phyloP scores from a whole-genome alignment of 768 basidiomycete species.

The Candolleomyces aberdarensis region DNA sequence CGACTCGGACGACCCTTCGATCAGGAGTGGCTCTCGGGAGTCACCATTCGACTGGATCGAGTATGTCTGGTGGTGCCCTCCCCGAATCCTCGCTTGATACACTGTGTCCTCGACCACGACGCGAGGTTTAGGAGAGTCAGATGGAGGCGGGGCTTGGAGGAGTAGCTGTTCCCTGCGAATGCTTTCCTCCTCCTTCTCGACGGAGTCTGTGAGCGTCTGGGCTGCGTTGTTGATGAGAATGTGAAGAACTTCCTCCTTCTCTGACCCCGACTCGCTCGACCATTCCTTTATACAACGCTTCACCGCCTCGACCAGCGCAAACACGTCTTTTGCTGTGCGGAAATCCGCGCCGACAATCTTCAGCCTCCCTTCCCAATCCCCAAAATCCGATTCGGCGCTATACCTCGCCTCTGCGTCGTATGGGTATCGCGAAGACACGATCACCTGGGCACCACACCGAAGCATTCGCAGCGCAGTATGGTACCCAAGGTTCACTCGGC shows the following conservation, averaged over 20 bases:
- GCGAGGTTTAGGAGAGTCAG: not conserved
- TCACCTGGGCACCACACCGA: constrained; percentile 27
- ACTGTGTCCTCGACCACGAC: not conserved
- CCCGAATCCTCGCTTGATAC: constrained; percentile 6
- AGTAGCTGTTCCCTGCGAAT: constrained; percentile 21
- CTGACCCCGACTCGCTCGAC: not conserved
- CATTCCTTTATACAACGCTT: constrained; percentile 19
- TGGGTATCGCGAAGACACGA: constrained; percentile 30
- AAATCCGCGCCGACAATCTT: constrained; percentile 32
- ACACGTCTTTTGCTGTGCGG: constrained; percentile 29
- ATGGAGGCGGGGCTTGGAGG: not conserved
- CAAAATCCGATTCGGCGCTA: constrained; percentile 22
- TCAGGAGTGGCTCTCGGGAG: not conserved
- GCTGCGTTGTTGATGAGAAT: constrained; percentile 35
- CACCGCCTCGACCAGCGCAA: constrained; percentile 24
- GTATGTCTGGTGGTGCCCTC: constrained; percentile 3
- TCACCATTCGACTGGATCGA: not conserved
- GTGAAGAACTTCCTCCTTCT: constrained; percentile 19
- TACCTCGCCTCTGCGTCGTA: constrained; percentile 29
- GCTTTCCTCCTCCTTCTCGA: constrained; percentile 22
- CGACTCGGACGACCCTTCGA: not conserved
- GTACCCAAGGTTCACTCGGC: constrained; percentile 31
- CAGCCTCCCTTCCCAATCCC: constrained; percentile 21
- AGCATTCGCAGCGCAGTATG: constrained; percentile 27
- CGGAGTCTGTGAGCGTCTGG: constrained; percentile 30